These are phyloP conservation scores for Pichia sporocuriosa DNA, from an alignment of 805 yeast species.

Conservation along the genomic window DNA sequence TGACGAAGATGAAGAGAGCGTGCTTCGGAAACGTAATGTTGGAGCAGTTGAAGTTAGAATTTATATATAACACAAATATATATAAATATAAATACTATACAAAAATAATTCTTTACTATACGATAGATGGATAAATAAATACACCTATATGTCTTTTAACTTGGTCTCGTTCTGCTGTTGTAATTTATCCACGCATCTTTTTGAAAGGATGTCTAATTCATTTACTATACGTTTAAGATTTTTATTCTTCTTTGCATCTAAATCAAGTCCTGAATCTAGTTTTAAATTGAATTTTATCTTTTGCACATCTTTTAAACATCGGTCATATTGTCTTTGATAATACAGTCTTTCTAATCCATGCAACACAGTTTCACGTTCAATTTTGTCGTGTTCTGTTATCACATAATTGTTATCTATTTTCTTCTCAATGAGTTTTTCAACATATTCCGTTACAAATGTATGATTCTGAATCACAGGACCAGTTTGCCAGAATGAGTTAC, in stretches of 20 bases:
- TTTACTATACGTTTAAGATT: conserved; percentile 43
- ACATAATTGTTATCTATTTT: not conserved
- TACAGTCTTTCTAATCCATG: conserved; percentile 61
- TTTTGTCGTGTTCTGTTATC: conserved; percentile 36
- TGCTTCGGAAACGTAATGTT: conserved; percentile 38
- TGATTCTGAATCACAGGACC: conserved; percentile 44
- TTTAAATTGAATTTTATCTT: conserved; percentile 24
- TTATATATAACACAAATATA: conserved; percentile 15
- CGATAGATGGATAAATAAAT: not conserved
- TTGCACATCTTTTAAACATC: conserved; percentile 43
- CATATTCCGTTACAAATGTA: conserved; percentile 8
- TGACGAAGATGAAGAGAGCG: conserved; percentile 22
- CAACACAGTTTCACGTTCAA: conserved; percentile 47
- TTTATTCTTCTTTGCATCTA: conserved; percentile 31
- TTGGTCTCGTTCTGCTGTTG: conserved; percentile 7
- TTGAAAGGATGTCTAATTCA: conserved; percentile 42
- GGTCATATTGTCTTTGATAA: conserved; percentile 43
- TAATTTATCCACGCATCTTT: conserved; percentile 27
- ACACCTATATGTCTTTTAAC: not conserved
- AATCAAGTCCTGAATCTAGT: conserved; percentile 20
- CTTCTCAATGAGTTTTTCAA: conserved; percentile 18
- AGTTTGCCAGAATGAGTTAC: conserved; percentile 36
- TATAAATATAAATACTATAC: not conserved
- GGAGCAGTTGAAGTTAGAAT: conserved; percentile 42
- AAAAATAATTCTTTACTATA: no score